phyloP scores from a whole-genome alignment of 495 filamentous ascomycete species.

The Penicillium bovifimosum region DNA sequence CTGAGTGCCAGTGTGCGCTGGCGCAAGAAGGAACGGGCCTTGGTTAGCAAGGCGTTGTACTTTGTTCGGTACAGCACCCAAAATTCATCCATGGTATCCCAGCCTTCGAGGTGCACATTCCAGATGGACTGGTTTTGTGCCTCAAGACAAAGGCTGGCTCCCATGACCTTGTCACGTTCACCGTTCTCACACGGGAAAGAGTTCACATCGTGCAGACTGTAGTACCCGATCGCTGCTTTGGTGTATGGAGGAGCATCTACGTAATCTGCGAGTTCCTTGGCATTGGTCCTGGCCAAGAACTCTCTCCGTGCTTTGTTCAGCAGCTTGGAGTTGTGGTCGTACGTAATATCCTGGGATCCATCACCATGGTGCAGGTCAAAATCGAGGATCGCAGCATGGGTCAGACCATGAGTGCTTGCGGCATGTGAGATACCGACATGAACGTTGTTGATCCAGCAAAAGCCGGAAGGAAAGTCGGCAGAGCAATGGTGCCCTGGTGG shows the following conservation, averaged over 20 bases:
- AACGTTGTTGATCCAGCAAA: conserved; percentile 98
- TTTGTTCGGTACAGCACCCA: conserved; percentile 78
- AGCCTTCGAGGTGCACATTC: conserved; percentile 91
- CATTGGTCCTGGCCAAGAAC: background rate
- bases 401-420: conserved; percentile 72
- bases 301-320: conserved; percentile 38
- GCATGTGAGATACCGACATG: conserved; percentile 94
- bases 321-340: conserved; percentile 70
- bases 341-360: conserved; percentile 87
- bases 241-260: conserved; percentile 54
- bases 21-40: conserved; percentile 69
- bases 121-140: conserved; percentile 89
- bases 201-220: conserved; percentile 95
- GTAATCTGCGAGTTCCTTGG: background rate
- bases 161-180: conserved; percentile 82
- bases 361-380: conserved; percentile 97
- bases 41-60: conserved; percentile 70
- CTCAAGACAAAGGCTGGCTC: conserved; percentile 87
- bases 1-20: conserved; percentile 59
- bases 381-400: conserved; percentile 93
- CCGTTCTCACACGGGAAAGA: conserved; percentile 91
- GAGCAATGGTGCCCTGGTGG: conserved; percentile 96
- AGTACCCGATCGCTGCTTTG: conserved; percentile 86
- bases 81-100: conserved; percentile 65
- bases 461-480: conserved; percentile 78